These are phyloP conservation scores for Teratosphaeria viscida DNA, from an alignment of 2,329 filamentous ascomycete species.

Conservation along the genomic window DNA sequence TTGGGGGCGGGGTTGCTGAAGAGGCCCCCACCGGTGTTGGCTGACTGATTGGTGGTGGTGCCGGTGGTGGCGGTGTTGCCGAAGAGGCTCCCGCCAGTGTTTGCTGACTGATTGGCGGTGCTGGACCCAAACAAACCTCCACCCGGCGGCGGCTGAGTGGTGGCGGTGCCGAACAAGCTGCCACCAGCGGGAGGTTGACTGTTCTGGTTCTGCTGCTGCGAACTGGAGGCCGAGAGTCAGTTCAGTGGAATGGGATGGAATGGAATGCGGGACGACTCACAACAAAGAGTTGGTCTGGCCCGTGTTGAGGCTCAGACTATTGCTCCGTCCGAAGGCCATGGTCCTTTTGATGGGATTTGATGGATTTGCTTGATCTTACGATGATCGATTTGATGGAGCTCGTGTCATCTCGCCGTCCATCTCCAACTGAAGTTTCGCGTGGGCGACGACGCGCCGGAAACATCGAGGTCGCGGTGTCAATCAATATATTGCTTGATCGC, in stretches of 20 bases:
- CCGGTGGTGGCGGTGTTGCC: background rate
- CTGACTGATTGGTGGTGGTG: conserved; percentile 2
- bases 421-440: background rate
- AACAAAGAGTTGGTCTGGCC: conserved; percentile 32
- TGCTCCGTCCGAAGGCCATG: conserved; percentile 37
- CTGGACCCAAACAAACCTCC: conserved; percentile 18
- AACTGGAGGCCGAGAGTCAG: conserved; percentile 7
- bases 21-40: conserved; percentile 3
- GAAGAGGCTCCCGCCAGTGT: conserved; percentile 3
- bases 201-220: conserved; percentile 6
- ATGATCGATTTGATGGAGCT: background rate
- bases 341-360: background rate
- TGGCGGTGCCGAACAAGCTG: conserved; percentile 17
- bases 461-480: background rate
- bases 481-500: background rate
- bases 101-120: background rate
- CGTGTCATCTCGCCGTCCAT: no score
- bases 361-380: background rate
- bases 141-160: conserved; percentile 11
- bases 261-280: conserved; percentile 15
- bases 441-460: background rate
- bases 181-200: conserved; percentile 13
- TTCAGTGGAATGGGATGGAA: conserved; percentile 1
- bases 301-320: conserved; percentile 46
- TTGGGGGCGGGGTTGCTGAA: conserved; percentile 12